A percentile compares a stretch with the other conserved stretches of the same genome.
Conservation (phyloP, 1,139 yeast species). For the Yamadazyma diospyri region DNA sequence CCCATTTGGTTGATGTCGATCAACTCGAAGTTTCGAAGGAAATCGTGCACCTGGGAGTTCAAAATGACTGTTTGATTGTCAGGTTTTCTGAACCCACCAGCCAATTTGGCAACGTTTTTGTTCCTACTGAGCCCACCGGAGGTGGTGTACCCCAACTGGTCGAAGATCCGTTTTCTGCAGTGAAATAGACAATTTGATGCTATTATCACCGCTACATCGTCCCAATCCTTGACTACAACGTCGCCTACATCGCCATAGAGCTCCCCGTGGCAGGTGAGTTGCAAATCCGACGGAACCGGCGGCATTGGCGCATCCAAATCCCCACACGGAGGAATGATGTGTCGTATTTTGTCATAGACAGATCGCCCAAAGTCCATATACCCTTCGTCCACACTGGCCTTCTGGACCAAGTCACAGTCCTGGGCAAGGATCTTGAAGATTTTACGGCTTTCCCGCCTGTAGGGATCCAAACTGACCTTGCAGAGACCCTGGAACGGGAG, state of each 20-base stretch:
- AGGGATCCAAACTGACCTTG: slow-evolving; percentile 89
- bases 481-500: slow-evolving; percentile 49
- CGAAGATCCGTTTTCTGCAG: slow-evolving; percentile 50
- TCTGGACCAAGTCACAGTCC: slow-evolving; percentile 69
- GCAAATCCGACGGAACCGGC: slow-evolving; percentile 40
- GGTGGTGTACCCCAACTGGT: slow-evolving; percentile 72
- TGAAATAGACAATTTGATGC: slow-evolving; percentile 59
- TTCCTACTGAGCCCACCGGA: slow-evolving; percentile 84
- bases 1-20: slow-evolving; percentile 88
- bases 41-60: slow-evolving; percentile 43
- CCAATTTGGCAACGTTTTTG: slow-evolving; percentile 81
- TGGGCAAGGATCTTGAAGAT: slow-evolving; percentile 59
- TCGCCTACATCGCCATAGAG: slow-evolving; percentile 15
- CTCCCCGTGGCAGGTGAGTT: slow-evolving; percentile 27
- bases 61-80: slow-evolving; percentile 77
- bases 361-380: slow-evolving; percentile 73
- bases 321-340: slow-evolving; percentile 2
- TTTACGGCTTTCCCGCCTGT: slow-evolving; percentile 81
- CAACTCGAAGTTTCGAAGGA: slow-evolving; percentile 59
- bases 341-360: slow-evolving; percentile 21
- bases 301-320: slow-evolving; percentile 36
- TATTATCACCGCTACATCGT: slow-evolving; percentile 65
- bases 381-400: slow-evolving; percentile 95
- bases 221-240: slow-evolving; percentile 62
- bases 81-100: slow-evolving; percentile 83